Conservation (phyloP, 345 rosid species). For the Clausena lansium region DNA sequence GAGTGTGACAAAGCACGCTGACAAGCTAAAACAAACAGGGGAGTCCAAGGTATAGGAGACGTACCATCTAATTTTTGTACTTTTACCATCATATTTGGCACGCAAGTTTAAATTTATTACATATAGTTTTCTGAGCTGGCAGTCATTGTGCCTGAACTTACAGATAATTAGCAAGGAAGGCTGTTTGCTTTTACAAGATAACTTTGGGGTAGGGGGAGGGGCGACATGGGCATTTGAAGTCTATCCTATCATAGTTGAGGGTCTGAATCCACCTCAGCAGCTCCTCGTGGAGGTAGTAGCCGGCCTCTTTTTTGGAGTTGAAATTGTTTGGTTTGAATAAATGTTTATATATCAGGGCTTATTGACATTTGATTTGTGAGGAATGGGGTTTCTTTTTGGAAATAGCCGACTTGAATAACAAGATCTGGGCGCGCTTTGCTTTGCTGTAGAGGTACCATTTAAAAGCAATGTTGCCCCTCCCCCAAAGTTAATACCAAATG, state of each 20-base stretch:
- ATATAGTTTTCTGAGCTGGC: no score
- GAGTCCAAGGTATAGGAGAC: no score
- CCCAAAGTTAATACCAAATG: no score
- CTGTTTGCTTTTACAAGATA: conserved; percentile 47
- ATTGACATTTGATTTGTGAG: conserved; percentile 84
- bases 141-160: conserved; percentile 16
- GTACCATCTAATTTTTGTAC: no score
- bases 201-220: conserved; percentile 82
- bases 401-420: conserved; percentile 78
- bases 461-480: background rate
- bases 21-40: conserved; percentile 84
- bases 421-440: conserved; percentile 77
- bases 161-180: conserved; percentile 65
- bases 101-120: no score
- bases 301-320: background rate
- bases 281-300: conserved; percentile 80
- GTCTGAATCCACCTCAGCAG: conserved; percentile 81
- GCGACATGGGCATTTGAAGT: conserved; percentile 96
- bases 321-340: conserved; percentile 2
- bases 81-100: no score
- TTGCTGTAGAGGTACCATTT: conserved; percentile 69
- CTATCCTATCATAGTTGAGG: conserved; percentile 96
- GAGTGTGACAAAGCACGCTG: no score
- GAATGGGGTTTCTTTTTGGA: conserved; percentile 90
- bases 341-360: background rate